Conservation (phyloP, 345 rosid species). For the Euphorbia lathyris region DNA sequence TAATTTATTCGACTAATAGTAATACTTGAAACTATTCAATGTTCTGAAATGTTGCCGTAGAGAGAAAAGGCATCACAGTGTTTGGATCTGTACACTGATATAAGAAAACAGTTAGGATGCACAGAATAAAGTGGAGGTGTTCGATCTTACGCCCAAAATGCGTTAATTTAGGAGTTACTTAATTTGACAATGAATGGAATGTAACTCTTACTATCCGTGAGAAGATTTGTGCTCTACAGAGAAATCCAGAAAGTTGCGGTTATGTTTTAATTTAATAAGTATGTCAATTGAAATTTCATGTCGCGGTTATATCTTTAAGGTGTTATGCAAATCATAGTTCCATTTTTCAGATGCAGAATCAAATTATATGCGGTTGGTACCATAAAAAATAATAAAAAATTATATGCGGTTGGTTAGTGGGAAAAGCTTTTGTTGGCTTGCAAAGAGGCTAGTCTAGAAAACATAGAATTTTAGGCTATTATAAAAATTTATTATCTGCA, state of each 20-base stretch:
- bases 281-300: neutral
- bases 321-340: neutral
- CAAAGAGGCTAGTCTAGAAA: neutral
- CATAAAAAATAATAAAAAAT: too few relatives aligned
- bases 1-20: neutral
- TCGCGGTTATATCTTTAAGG: neutral
- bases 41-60: neutral
- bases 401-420: neutral
- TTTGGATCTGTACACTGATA: neutral
- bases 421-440: neutral
- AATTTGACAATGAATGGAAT: neutral
- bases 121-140: neutral
- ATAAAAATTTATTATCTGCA: too few relatives aligned
- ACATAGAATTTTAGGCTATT: neutral
- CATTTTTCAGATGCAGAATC: neutral
- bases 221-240: neutral
- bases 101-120: neutral
- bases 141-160: too few relatives aligned
- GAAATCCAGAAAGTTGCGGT: neutral
- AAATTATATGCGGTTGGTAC: neutral
- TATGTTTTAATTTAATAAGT: neutral
- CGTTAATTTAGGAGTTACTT: neutral
- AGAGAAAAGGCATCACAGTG: neutral
- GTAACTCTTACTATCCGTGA: neutral
- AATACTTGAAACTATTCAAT: too few relatives aligned